A percentile compares a stretch with the other conserved stretches of the same genome.
phyloP scores from a whole-genome alignment of 805 yeast genomes.

The Torulaspora maleeae region DNA sequence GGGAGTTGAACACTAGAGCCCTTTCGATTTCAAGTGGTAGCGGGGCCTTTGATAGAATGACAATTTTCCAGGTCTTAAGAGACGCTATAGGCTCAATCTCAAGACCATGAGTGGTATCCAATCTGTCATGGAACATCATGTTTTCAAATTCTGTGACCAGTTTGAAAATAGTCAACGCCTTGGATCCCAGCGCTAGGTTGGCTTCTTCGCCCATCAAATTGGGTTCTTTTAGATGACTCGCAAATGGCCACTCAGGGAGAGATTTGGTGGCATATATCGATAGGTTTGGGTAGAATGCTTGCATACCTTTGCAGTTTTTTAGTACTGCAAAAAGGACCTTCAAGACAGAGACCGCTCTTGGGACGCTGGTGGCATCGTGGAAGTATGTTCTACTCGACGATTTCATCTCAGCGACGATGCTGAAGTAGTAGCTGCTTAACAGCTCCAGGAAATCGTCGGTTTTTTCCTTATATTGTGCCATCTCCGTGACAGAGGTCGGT shows the following conservation, averaged over 20 bases:
- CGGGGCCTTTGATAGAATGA: conserved; percentile 13
- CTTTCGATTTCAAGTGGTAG: conserved; percentile 14
- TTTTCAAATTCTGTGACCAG: conserved; percentile 12
- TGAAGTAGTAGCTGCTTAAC: conserved; percentile 16
- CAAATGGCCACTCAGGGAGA: conserved; percentile 1
- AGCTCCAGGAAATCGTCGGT: conserved; percentile 21
- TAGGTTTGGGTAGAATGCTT: conserved; percentile 22
- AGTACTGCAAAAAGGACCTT: conserved; percentile 16
- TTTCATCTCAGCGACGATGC: conserved; percentile 23
- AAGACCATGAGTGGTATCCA: conserved; percentile 4
- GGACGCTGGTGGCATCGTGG: neutral
- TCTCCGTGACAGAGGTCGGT: conserved; percentile 12
- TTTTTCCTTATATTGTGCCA: conserved; percentile 12
- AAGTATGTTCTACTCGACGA: conserved; percentile 6
- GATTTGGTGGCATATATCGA: conserved; percentile 2
- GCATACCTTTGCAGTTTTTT: conserved; percentile 13
- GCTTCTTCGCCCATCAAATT: neutral
- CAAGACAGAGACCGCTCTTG: conserved; percentile 13
- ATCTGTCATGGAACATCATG: conserved; percentile 12
- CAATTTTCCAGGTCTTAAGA: conserved; percentile 18
- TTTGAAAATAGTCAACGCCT: conserved; percentile 6
- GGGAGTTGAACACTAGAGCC: conserved; percentile 16
- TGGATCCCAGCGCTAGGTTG: neutral
- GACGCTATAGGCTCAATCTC: conserved; percentile 9
- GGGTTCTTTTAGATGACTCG: neutral